Base-by-base conservation (phyloP, 768 basidiomycete genomes). In the Russula griseocarnosa region DNA sequence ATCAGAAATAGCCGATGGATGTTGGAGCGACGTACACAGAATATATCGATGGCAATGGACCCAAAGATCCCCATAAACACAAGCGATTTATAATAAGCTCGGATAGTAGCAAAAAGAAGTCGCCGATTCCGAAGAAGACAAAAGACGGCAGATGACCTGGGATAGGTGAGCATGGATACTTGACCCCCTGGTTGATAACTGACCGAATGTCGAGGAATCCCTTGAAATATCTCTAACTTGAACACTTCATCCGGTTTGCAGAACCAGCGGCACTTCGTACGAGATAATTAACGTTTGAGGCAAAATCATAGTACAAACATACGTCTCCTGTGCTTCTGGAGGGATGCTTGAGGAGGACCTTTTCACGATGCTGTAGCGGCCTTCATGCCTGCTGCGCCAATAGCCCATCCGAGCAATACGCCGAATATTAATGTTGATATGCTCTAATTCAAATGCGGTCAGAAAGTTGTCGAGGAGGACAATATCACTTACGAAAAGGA, bases 331-430 rank as follows among this genome's bases (percentile, higher is more conserved):
- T 30, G 74, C 74, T 70, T 69, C 42, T 71, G 70, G 6, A 71
- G 67, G 6, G 71, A 70, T 20, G 68, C 42, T 71, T 68, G 14
- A 79, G 69, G 9, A 76, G 62, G 0, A 71, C 70, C 63, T 76
- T 70, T 58, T 74, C 69, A 11, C 79, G 73, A 78, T 5, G 76
- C 71, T 0, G 81, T 69, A 0, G 78, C 79, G 0, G 81, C 79
- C 5, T 77, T 77, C 83, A 86, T 85, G 0, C 78, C 82, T 0
- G 81, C 83, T 11, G 76, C 74, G 1, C 83, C 82, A 66, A 82
- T 75, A 0, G 78, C 84, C 84, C 84, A 86, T 14, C 83, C 83
- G 1, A 82, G 47, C 3, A 76, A 73, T 51, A 81, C 67, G 1
- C 83, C 83, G 8, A 83, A 18, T 28, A 81, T 65, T 44, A 85